Conservation (phyloP, 176 grass and related monocot genomes). For the bread wheat (Triticum aestivum) region DNA sequence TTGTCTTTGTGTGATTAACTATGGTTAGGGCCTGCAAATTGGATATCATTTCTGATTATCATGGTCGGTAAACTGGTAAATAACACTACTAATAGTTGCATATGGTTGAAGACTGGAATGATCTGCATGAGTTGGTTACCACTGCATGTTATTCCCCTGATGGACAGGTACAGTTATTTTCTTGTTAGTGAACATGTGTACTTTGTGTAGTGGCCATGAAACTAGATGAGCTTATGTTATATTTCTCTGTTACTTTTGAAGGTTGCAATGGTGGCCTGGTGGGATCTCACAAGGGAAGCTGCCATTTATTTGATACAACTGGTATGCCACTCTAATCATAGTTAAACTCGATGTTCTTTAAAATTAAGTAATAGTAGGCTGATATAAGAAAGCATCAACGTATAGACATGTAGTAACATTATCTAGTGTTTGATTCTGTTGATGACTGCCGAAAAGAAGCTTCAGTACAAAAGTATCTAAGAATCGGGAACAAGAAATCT, state of each 20-base stretch:
- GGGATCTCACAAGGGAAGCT: conserved; percentile 93
- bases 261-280: conserved; percentile 64
- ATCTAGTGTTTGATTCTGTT: neutral
- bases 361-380: neutral
- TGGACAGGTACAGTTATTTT: conserved; percentile 57
- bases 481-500: conserved; percentile 80
- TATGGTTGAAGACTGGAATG: conserved; percentile 79
- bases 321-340: conserved; percentile 47
- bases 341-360: neutral
- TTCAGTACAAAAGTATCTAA: conserved; percentile 72
- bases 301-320: conserved; percentile 85
- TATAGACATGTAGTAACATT: neutral
- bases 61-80: neutral
- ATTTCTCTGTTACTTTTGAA: conserved; percentile 47
- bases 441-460: conserved; percentile 65
- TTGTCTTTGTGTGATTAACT: neutral
- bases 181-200: conserved; percentile 14
- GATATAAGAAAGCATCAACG: neutral
- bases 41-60: neutral
- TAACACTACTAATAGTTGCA: neutral
- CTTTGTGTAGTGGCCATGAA: conserved; percentile 2
- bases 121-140: conserved; percentile 89
- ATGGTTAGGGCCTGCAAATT: neutral
- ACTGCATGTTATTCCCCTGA: conserved; percentile 79
- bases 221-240: conserved; percentile 17